phyloP scores from a whole-genome alignment of 2,329 filamentous ascomycete species.

The Macrophomina phaseolina region DNA sequence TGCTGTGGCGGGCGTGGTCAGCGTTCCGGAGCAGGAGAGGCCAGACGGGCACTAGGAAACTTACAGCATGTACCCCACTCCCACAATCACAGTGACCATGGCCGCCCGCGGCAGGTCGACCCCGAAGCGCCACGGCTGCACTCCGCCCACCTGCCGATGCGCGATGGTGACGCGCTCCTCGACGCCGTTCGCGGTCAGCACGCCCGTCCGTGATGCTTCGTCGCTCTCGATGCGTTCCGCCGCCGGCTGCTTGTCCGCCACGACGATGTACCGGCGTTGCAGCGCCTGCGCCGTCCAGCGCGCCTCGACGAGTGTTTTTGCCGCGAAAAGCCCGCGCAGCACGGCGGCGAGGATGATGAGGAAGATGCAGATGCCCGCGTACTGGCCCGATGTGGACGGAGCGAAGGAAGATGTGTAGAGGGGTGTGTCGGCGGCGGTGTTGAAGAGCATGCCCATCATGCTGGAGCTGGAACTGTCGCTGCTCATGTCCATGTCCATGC shows the following conservation, averaged over 20 bases:
- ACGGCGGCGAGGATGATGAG: conserved; percentile 75
- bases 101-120: conserved; percentile 77
- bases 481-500: conserved; percentile 26
- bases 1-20: conserved; percentile 58
- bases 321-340: conserved; percentile 73
- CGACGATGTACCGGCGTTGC: conserved; percentile 76
- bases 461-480: conserved; percentile 31
- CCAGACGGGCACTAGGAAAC: conserved; percentile 46
- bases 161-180: conserved; percentile 83
- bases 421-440: conserved; percentile 65
- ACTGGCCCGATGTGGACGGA: conserved; percentile 70
- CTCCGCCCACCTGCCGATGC: conserved; percentile 58
- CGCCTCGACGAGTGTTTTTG: conserved; percentile 65
- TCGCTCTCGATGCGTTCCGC: conserved; percentile 62
- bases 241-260: conserved; percentile 67
- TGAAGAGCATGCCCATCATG: conserved; percentile 67
- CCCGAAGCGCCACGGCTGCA: conserved; percentile 78
- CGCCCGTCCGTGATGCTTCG: conserved; percentile 66
- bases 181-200: conserved; percentile 75
- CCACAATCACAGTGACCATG: conserved; percentile 74
- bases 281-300: conserved; percentile 76
- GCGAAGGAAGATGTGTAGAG: conserved; percentile 76
- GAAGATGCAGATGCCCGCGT: conserved; percentile 92
- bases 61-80: conserved; percentile 84
- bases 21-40: not conserved